These are phyloP conservation scores for Globisporangium cylindrosporum DNA, from an alignment of 352 stramenopile genomes.

Conservation along the genomic window DNA sequence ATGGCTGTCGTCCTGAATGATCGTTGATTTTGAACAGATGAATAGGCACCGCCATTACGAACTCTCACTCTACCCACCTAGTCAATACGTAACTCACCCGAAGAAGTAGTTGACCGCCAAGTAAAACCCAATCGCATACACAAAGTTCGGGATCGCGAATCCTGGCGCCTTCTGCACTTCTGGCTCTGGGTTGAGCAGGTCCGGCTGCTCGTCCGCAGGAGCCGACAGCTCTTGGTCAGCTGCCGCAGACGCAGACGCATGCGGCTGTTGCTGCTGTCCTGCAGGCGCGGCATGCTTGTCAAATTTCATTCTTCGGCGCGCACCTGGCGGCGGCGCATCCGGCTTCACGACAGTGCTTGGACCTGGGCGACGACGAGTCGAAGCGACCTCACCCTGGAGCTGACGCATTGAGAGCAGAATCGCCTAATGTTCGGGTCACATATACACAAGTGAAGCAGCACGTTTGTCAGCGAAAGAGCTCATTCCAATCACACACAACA, in stretches of 20 bases:
- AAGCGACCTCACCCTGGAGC: constrained; percentile 71
- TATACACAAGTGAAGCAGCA: background rate
- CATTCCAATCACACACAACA: background rate
- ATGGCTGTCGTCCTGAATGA: constrained; percentile 26
- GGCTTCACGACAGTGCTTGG: constrained; percentile 39
- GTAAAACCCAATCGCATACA: constrained; percentile 70
- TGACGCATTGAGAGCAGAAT: constrained; percentile 78
- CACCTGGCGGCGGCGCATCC: constrained; percentile 49
- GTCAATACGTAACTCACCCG: constrained; percentile 14
- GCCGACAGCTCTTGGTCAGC: constrained; percentile 22
- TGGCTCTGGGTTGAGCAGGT: constrained; percentile 41
- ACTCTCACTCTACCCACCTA: background rate
- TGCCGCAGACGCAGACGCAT: constrained; percentile 2
- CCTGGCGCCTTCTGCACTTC: constrained; percentile 43
- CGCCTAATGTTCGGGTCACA: constrained; percentile 27
- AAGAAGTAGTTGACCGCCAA: constrained; percentile 73
- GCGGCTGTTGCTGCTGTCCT: constrained; percentile 11
- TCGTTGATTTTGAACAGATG: background rate
- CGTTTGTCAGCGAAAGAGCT: background rate
- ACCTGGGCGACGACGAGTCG: constrained; percentile 44
- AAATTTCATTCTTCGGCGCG: constrained; percentile 63
- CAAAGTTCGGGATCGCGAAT: constrained; percentile 60
- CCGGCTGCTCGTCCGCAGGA: constrained; percentile 40
- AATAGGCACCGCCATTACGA: background rate
- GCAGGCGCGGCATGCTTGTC: constrained; percentile 39